Conservation (phyloP, 352 stramenopile genomes). For the Phytopythium kandeliae region DNA sequence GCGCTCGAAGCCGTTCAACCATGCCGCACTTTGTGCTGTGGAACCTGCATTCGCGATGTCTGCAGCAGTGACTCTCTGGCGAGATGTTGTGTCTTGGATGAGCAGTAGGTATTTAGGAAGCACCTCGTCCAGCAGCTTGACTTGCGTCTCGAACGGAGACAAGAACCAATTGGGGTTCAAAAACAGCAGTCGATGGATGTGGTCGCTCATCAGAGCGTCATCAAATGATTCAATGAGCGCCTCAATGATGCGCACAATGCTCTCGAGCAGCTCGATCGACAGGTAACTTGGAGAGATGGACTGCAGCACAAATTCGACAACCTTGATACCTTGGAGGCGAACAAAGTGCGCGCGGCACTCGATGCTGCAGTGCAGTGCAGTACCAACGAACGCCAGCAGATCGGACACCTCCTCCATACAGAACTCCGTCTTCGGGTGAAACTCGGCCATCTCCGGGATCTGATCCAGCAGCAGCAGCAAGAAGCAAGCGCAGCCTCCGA, state of each 20-base stretch:
- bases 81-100: conserved; percentile 26
- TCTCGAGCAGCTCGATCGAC: conserved; percentile 49
- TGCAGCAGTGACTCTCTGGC: not conserved
- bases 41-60: not conserved
- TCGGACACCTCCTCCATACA: conserved; percentile 61
- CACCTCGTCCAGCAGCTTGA: conserved; percentile 51
- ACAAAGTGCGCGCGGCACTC: conserved; percentile 71
- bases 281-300: conserved; percentile 72
- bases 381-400: conserved; percentile 52
- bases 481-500: conserved; percentile 69
- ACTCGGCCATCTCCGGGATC: conserved; percentile 73
- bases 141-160: conserved; percentile 68
- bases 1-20: not conserved
- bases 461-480: conserved; percentile 69
- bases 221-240: conserved; percentile 37
- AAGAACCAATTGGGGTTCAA: conserved; percentile 80
- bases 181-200: conserved; percentile 65
- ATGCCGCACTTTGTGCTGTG: not conserved
- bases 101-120: conserved; percentile 54
- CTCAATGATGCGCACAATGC: conserved; percentile 57
- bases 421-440: conserved; percentile 67
- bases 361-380: conserved; percentile 47
- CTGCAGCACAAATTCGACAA: conserved; percentile 72
- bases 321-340: conserved; percentile 58
- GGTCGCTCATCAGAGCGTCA: conserved; percentile 28